Percentiles rank a stretch among this genome's conserved stretches.
Conservation (phyloP, 2,329 filamentous ascomycete species). For the Talaromyces sp. region DNA sequence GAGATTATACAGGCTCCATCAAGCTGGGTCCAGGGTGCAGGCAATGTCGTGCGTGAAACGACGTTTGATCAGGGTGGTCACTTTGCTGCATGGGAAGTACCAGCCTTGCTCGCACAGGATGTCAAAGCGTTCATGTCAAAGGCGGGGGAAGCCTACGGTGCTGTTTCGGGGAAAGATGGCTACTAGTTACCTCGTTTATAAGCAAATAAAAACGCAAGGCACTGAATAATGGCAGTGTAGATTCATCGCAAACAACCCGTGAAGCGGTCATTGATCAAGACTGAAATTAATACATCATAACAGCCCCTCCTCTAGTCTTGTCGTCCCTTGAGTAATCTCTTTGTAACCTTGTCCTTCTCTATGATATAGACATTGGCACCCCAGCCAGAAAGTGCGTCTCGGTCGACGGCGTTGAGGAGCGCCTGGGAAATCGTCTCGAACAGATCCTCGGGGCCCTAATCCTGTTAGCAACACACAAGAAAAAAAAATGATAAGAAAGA, state of each 20-base stretch:
- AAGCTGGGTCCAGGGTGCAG: conserved; percentile 48
- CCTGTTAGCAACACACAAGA: conserved; percentile 16
- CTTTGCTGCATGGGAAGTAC: conserved; percentile 50
- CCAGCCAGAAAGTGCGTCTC: conserved; percentile 96
- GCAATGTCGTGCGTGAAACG: conserved; percentile 46
- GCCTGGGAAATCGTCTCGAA: conserved; percentile 98
- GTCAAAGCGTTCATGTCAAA: conserved; percentile 46
- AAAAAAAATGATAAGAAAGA: conserved; percentile 14
- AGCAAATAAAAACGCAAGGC: background rate
- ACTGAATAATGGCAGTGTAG: background rate
- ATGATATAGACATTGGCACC: conserved; percentile 99
- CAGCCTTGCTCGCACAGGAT: conserved; percentile 42
- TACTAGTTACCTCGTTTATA: conserved; percentile 16
- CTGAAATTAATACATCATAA: background rate
- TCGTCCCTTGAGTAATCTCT: conserved; percentile 94
- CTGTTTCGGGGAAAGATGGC: conserved; percentile 29
- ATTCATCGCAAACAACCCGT: background rate
- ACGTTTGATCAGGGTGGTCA: conserved; percentile 46
- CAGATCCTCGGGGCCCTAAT: conserved; percentile 79
- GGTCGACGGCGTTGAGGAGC: conserved; percentile 89
- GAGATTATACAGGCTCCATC: conserved; percentile 48
- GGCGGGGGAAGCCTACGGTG: conserved; percentile 30
- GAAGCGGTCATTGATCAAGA: background rate
- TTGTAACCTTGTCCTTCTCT: conserved; percentile 99
- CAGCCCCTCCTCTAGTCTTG: conserved; percentile 63